These are phyloP conservation scores for Prosopis cineraria DNA, from an alignment of 306 rosid genomes.

Conservation along the genomic window DNA sequence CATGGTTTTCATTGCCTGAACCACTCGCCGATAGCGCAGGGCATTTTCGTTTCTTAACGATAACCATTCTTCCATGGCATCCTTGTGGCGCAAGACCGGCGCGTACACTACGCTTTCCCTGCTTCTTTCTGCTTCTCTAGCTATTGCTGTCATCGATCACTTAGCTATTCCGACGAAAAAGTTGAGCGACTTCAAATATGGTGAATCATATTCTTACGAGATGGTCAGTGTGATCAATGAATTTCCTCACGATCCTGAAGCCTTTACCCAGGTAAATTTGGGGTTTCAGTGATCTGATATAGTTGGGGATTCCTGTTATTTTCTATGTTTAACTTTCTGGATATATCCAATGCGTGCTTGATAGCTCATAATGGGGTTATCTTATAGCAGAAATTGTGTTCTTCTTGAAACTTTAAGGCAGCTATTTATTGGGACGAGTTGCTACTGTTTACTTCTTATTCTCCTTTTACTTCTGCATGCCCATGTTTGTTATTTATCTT, in stretches of 20 bases:
- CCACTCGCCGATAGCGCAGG: no score
- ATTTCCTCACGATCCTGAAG: conserved; percentile 62
- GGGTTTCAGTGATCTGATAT: background rate
- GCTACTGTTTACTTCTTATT: background rate
- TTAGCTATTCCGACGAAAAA: conserved; percentile 38
- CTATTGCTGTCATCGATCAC: conserved; percentile 25
- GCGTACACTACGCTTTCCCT: conserved; percentile 18
- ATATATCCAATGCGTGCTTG: background rate
- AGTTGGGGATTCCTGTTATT: background rate
- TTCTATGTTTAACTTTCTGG: background rate
- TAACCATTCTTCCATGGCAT: conserved; percentile 39
- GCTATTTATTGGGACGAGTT: background rate
- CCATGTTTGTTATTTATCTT: no score
- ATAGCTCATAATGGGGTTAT: background rate
- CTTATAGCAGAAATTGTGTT: background rate
- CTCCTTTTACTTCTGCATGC: background rate
- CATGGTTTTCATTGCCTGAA: background rate
- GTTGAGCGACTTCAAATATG: conserved; percentile 20
- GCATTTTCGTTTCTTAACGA: background rate
- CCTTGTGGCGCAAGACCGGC: conserved; percentile 15
- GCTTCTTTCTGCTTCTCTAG: conserved; percentile 31
- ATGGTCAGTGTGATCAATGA: conserved; percentile 58
- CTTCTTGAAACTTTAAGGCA: background rate
- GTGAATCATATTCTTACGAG: conserved; percentile 29
- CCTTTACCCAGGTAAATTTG: conserved; percentile 61